Evolutionary conservation across 208 protist genomes (phyloP), one percentile per base, ranked within the genome.

Genomic region (Leptomonas seymouri): DNA sequence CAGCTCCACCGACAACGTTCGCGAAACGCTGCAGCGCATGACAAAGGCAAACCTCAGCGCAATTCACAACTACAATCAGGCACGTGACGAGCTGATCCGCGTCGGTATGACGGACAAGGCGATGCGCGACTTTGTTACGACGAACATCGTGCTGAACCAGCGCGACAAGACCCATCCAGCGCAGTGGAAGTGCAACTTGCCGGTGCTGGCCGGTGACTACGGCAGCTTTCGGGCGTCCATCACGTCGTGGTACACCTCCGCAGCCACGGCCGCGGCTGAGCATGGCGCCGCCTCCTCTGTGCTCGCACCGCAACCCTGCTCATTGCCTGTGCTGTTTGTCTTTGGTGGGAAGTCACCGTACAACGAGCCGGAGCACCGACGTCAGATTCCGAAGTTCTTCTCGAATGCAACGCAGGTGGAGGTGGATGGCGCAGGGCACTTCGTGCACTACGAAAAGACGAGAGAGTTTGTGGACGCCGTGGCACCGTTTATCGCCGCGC

Each of bases 371-470:
- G 77, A 56, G 49, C 67, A 82, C 45, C 64, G 83, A 2, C 67
- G 28, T 25, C 59, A 69, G 15, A 85, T 94, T 42, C 18, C 75
- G 23, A 48, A 14, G 8, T 90, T 90, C 70, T 96, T 96, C 49
- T 76, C 88, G 0, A 86, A 89, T 46, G 63, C 75, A 7, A 67
- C 27, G 59, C 78, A 91, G 76, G 83, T 90, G 28, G 91, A 80
- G 61, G 74, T 96, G 41, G 48, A 48, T 11, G 89, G 82, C 23
- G 82, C 87, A 2, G 88, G 86, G 0, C 91, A 96, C 71, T 96
- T 93, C 84, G 85, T 94, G 45, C 91, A 96, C 59, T 93, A 93
- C 61, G 91, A 96, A 61, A 93, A 91, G 54, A 78, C 82, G 34
- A 74, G 70, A 2, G 91, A 81, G 20, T 96, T 96, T 65, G 45